Evolutionary conservation across 108 stramenopile species (phyloP).

Genomic region (Nannochloropsis oceanica): DNA sequence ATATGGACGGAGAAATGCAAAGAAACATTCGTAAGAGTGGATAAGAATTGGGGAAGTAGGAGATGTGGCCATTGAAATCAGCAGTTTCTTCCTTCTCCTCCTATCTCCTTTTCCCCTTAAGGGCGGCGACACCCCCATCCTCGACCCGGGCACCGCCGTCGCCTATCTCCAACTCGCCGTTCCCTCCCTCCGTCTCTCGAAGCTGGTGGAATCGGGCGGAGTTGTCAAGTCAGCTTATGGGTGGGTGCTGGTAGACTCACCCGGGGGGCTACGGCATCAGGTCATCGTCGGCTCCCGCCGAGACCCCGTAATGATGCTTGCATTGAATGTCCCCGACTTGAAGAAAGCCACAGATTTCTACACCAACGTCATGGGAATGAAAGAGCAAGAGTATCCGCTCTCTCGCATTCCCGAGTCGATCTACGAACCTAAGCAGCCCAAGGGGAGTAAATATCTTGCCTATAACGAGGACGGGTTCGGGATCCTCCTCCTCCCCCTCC

Average conservation of each 20-base stretch:
- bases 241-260: conserved; percentile 1
- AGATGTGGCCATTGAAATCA: neutral
- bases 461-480: conserved; percentile 19
- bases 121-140: neutral
- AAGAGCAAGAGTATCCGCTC: conserved; percentile 9
- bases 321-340: conserved; percentile 16
- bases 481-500: conserved; percentile 17
- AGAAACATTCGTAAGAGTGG: neutral
- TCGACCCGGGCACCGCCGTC: conserved; percentile 26
- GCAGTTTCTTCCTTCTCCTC: neutral
- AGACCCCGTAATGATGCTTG: conserved; percentile 31
- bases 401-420: conserved; percentile 2
- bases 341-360: conserved; percentile 15
- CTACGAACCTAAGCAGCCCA: conserved; percentile 27
- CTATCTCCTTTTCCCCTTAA: neutral
- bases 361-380: conserved; percentile 21
- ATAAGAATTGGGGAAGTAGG: neutral
- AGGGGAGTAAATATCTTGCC: conserved; percentile 21
- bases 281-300: conserved; percentile 13
- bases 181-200: conserved; percentile 9
- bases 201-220: conserved; percentile 13
- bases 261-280: conserved; percentile 14
- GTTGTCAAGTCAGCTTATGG: conserved; percentile 16
- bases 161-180: conserved; percentile 28
- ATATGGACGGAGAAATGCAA: neutral